Base-by-base conservation (phyloP, 257 asterid genomes). In the Parsonsia alboflavescens region DNA sequence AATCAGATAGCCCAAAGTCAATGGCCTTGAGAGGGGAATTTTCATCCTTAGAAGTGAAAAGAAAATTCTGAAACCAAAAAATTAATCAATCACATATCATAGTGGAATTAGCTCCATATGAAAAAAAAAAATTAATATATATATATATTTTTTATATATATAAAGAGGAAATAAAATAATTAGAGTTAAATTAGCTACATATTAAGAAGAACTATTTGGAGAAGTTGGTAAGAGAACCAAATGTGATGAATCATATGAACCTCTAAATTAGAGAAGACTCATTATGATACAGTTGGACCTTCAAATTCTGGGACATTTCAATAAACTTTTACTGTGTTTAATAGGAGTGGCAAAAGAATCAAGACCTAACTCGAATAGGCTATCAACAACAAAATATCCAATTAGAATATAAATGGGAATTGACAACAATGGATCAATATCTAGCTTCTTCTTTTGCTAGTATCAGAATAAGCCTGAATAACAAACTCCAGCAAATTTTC, bases 1-100 rank as follows among this genome's bases (percentile, higher is more conserved):
- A 91, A 82, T 93, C 98, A 59, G 98, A 93, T 36, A 93, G 96
- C 68, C 98, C 98, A 59, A 93, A 93, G 83, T 93, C 98, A 63
- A 91, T 93, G 79, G 95, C 98, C 78, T 93, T 90, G 86, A 93
- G 80, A 63, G 89, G 76, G 71, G 96, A 81, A 75, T 85, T 66
- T 73, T 90, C 98, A n/a, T 91, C 97, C 79, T 91, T 89, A 7
- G 92, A 89, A 70, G 84, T 71, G 77, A 88, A 93, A 52, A 93
- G 95, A 80, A 93, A 93, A 79, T 93, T 93, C 98, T 91, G 89
- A 78, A 82, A 70, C 77, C 79, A 67, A 82, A 77, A n/a, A 73
- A 59, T 44, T 17, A n/a, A 71, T 54, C 66, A 30, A 53, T 42
- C 53, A 79, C 48, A 73, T 24, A 50, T 24, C 52, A 41, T 61